Base-by-base conservation (phyloP, 2,329 filamentous ascomycete species). In the Aspergillus caelatus region DNA sequence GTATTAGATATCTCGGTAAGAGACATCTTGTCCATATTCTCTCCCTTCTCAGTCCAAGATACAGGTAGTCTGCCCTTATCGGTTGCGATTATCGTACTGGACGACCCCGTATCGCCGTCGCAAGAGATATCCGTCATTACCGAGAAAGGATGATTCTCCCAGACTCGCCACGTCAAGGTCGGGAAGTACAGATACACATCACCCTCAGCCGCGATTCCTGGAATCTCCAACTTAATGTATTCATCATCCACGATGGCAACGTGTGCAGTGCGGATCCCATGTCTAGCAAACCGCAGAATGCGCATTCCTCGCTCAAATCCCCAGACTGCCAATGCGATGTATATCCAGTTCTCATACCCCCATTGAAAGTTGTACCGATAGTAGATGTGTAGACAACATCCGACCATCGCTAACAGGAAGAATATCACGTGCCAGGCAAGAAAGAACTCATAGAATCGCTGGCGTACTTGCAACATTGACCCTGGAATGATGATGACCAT, bases 301-400 rank as follows among this genome's bases (percentile, higher is more conserved):
- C 59, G 52, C 26, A 57, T 36, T 5, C 11, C 59, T 1, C 59
- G 52, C 6, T 61, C 52, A 19, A 57, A 61, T 0, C 36, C 59
- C 59, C 59, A 61, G 28, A 57, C 19, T 4, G 28, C 59, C 19
- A 61, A 54, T 1, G 39, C 59, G 1, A 41, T 21, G 23, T 61
- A 61, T 21, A 60, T 62, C 82, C 83, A 86, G 10, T 75, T 69
- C 63, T 84, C 82, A 58, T 84, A 83, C 0, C 82, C 83, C 71
- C 79, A 82, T 5, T 74, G 68, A 41, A 75, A 71, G 1, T 68
- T 57, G 64, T 79, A 82, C 12, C 89, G 55, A 14, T 61, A 46
- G 21, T 58, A 60, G n/a, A 78, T 64, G 57, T 80, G 78, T 56
- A 77, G 77, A 70, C 71, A 79, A n/a, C 66, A 77, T 0, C 74